A percentile compares a stretch with the other conserved stretches of the same genome.
These are phyloP conservation scores for Setaria viridis DNA, from an alignment of 202 grass and related monocot species.

Conservation along the genomic window DNA sequence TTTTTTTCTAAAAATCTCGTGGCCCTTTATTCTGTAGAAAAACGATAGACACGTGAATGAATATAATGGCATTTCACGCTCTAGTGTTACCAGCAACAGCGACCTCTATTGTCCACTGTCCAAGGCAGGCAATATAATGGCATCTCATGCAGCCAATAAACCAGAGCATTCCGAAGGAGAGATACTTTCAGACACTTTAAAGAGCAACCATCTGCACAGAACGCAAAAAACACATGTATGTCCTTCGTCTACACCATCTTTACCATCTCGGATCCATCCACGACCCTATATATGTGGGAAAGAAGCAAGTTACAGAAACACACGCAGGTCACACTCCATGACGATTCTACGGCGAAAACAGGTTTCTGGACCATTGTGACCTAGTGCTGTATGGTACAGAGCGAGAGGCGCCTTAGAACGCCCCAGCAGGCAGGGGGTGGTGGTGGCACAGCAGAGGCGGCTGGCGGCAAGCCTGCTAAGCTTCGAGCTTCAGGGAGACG, in stretches of 20 bases:
- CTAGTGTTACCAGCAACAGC: too few species aligned
- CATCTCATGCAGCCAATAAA: not conserved
- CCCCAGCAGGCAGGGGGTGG: not conserved
- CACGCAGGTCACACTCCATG: not conserved
- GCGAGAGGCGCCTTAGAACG: not conserved
- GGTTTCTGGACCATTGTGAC: not conserved
- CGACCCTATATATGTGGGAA: conserved; percentile 24
- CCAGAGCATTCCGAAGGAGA: not conserved
- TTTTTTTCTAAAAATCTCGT: too few species aligned
- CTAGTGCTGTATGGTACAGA: conserved; percentile 16
- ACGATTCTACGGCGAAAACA: not conserved
- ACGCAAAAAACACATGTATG: not conserved
- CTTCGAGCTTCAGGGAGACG: conserved; percentile 75
- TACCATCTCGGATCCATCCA: not conserved
- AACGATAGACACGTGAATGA: too few species aligned
- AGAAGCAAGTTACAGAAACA: conserved; percentile 15
- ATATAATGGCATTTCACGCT: too few species aligned
- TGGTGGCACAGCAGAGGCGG: too few species aligned
- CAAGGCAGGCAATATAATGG: not conserved
- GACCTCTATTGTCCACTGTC: not conserved
- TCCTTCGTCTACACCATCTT: not conserved
- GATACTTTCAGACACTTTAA: not conserved
- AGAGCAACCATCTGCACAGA: conserved; percentile 19
- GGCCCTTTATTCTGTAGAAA: too few species aligned
- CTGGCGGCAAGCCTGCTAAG: conserved; percentile 4